Evolutionary conservation across 208 protist species (phyloP).

Genomic region (Wallacemonas sp.): DNA sequence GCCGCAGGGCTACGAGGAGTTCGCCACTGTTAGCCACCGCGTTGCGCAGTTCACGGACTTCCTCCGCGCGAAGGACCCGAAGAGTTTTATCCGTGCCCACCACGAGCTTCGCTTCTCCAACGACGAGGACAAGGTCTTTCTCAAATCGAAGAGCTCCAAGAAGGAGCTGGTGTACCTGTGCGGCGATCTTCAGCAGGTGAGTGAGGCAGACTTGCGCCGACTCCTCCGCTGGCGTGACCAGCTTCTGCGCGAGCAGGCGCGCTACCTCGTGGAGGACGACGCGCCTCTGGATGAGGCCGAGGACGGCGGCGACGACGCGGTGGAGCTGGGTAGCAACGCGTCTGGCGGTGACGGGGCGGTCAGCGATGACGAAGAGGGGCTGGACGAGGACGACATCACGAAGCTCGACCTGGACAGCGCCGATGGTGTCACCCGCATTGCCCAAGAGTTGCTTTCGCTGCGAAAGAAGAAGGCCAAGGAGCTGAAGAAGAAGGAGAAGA

Average conservation of each 20-base stretch:
- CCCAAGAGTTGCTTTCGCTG: conserved; percentile 82
- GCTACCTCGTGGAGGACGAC: conserved; percentile 15
- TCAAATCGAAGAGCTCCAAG: conserved; percentile 84
- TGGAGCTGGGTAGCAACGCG: conserved; percentile 27
- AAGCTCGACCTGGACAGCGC: conserved; percentile 79
- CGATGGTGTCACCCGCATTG: conserved; percentile 80
- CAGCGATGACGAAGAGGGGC: conserved; percentile 13
- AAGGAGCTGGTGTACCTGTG: conserved; percentile 92
- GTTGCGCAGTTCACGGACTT: conserved; percentile 89
- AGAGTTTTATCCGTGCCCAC: conserved; percentile 83
- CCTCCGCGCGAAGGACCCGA: conserved; percentile 85
- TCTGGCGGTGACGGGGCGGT: conserved; percentile 30
- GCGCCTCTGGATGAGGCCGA: conserved; percentile 21
- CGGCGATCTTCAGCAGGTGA: conserved; percentile 94
- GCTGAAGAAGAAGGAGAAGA: conserved; percentile 93
- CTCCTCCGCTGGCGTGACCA: conserved; percentile 95
- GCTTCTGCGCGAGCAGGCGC: conserved; percentile 68
- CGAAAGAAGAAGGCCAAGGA: conserved; percentile 84
- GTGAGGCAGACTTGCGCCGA: conserved; percentile 91
- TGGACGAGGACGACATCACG: conserved; percentile 34
- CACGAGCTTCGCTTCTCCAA: conserved; percentile 90
- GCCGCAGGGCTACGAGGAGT: conserved; percentile 92
- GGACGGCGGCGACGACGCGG: conserved; percentile 22
- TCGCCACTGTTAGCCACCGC: conserved; percentile 76
- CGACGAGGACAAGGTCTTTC: conserved; percentile 76